Conservation (phyloP, 2,329 filamentous ascomycete genomes). For the Leptosphaerulina australis region DNA sequence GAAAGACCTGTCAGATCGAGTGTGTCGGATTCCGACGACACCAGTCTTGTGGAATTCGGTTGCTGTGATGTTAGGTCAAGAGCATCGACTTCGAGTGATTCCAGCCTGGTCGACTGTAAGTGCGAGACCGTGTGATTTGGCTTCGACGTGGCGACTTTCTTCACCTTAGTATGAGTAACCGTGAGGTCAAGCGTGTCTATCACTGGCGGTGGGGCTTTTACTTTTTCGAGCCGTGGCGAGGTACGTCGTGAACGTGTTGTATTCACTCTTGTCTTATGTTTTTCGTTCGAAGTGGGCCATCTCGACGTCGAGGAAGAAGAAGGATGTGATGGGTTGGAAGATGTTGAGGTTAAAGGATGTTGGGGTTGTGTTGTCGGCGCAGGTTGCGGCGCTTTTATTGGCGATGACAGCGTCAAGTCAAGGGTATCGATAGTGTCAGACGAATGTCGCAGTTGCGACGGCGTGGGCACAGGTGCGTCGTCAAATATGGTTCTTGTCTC, state of each 20-base stretch:
- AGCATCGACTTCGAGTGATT: constrained; percentile 29
- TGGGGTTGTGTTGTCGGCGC: constrained; percentile 18
- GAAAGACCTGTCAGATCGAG: constrained; percentile 34
- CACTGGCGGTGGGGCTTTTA: constrained; percentile 23
- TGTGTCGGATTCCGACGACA: constrained; percentile 24
- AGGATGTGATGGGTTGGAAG: constrained; percentile 32
- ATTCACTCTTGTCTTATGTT: constrained; percentile 3
- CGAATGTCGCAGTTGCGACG: constrained; percentile 22
- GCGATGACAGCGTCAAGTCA: constrained; percentile 40
- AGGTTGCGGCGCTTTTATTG: constrained; percentile 5
- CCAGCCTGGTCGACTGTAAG: constrained; percentile 2
- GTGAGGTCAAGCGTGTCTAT: constrained; percentile 35
- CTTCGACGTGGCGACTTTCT: not conserved
- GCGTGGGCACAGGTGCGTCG: constrained; percentile 23
- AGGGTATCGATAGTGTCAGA: constrained; percentile 33
- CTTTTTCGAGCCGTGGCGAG: constrained; percentile 31
- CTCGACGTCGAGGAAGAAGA: constrained; percentile 19
- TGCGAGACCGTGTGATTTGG: not conserved
- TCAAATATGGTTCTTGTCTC: constrained; percentile 5
- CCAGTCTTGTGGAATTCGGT: not conserved
- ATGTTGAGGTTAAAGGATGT: constrained; percentile 35
- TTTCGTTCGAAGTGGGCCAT: constrained; percentile 8
- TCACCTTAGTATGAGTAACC: not conserved
- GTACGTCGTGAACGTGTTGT: constrained; percentile 23
- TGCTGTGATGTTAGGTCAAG: constrained; percentile 34